Evolutionary conservation across 1,284 basidiomycete genomes (phyloP).

Genomic region (Ustilago cynodontis): DNA sequence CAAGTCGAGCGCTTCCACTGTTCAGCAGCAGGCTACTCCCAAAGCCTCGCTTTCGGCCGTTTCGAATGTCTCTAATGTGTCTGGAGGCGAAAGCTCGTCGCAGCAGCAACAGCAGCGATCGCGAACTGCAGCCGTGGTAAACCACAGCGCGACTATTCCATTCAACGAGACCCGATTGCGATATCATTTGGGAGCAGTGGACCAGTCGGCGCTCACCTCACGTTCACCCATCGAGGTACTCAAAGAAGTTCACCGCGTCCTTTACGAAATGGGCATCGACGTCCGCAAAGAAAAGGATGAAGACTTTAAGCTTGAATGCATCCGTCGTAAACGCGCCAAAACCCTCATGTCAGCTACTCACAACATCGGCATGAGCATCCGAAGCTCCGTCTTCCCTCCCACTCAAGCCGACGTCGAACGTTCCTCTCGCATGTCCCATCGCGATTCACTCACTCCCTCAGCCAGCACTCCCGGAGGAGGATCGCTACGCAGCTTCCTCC

Average conservation of each 20-base stretch:
- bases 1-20: slow-evolving; percentile 60
- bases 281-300: slow-evolving; percentile 85
- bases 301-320: slow-evolving; percentile 71
- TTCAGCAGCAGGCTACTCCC: slow-evolving; percentile 62
- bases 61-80: slow-evolving; percentile 31
- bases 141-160: slow-evolving; percentile 17
- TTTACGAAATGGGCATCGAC: slow-evolving; percentile 91
- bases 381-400: slow-evolving; percentile 63
- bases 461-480: slow-evolving; percentile 42
- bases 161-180: slow-evolving; percentile 77
- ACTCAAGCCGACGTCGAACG: slow-evolving; percentile 63
- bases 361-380: slow-evolving; percentile 60
- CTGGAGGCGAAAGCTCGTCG: slow-evolving; percentile 16
- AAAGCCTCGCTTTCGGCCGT: slow-evolving; percentile 52
- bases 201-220: slow-evolving; percentile 89
- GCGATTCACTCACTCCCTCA: slow-evolving; percentile 33
- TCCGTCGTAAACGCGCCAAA: slow-evolving; percentile 63
- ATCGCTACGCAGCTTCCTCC: slow-evolving; percentile 58
- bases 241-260: slow-evolving; percentile 81
- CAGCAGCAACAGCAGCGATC: slow-evolving; percentile 22
- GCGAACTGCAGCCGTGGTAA: not conserved
- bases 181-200: slow-evolving; percentile 91
- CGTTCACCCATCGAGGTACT: slow-evolving; percentile 87
- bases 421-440: slow-evolving; percentile 43
- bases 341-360: slow-evolving; percentile 63